Evolutionary conservation across 1,284 basidiomycete species (phyloP), one percentile per base, ranked within the genome.

Genomic region (Ceratobasidium theobromae): DNA sequence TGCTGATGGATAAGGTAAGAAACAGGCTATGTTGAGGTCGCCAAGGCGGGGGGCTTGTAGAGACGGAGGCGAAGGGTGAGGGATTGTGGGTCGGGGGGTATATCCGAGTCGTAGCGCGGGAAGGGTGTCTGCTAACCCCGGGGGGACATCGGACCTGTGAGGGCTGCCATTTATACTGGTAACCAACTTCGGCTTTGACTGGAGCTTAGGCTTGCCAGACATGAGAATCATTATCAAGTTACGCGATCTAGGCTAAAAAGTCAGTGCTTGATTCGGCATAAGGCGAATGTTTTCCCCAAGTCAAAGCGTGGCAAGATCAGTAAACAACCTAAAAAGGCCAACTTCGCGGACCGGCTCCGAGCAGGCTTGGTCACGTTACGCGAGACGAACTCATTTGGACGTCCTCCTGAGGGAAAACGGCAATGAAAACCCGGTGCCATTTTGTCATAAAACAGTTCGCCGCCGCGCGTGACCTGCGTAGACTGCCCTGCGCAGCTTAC

Each of bases 81-180:
- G 12, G 30, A 48, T 46, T 45, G 25, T 45, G 55, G 55, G 41
- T 25, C 8, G 28, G 55, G 21, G 28, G 58, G 55, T 40, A 35
- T 62, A 62, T 62, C 58, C 45, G 45, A 49, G 58, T 46, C 58
- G 51, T 45, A 46, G n/a, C n/a, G n/a, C n/a, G n/a, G 58, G 41
- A 38, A 40, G 46, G 21, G 46, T 45, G 58, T 49, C 28, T 33
- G 58, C 58, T 62, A 46, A 62, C n/a, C n/a, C n/a, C 58, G 58
- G 58, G 38, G 46, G 51, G 58, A 62, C 46, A 62, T 49, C 58
- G 46, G 58, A 62, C n/a, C 12, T 32, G 23, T 25, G 46, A 25
- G 33, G 40, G 18, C 58, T 38, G 57, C 33, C 46, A 62, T 48
- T 62, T 62, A 62, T 62, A 60, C 30, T 48, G 32, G 21, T 18